Percentiles rank a stretch among this genome's conserved stretches.
Evolutionary conservation across 179 eudicot species (phyloP).

Genomic region (Beta corolliflora): DNA sequence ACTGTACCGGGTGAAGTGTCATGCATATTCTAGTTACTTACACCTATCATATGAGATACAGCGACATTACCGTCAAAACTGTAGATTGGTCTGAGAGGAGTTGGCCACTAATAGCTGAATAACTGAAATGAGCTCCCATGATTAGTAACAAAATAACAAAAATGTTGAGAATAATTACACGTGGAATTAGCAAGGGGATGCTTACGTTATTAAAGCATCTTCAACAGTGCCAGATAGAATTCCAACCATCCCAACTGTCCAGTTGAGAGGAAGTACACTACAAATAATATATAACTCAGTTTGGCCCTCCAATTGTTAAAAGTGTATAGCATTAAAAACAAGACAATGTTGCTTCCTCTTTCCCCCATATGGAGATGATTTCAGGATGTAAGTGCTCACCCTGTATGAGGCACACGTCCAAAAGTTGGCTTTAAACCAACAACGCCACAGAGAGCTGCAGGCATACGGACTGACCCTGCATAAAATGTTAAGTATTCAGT

Average conservation of each 20-base stretch:
- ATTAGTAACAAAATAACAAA: conserved; percentile 15
- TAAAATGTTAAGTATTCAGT: conserved; percentile 2
- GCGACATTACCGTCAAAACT: conserved; percentile 23
- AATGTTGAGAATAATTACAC: background rate
- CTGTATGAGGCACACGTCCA: conserved; percentile 78
- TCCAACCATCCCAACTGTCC: conserved; percentile 98
- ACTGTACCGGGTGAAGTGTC: background rate
- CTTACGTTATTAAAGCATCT: conserved; percentile 82
- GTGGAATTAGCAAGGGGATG: background rate
- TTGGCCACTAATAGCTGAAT: conserved; percentile 81
- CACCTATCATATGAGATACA: background rate
- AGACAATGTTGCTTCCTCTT: background rate
- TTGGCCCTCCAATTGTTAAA: background rate
- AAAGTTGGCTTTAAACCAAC: conserved; percentile 95
- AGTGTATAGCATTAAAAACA: background rate
- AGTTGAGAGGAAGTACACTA: conserved; percentile 94
- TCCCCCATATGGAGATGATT: background rate
- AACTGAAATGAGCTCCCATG: conserved; percentile 46
- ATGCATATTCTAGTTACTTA: background rate
- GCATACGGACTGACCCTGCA: conserved; percentile 90
- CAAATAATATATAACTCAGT: background rate
- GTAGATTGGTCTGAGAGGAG: conserved; percentile 33
- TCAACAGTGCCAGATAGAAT: conserved; percentile 85
- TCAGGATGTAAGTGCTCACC: conserved; percentile 45
- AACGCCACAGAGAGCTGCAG: conserved; percentile 97